These are phyloP conservation scores for Barnettozyma wickerhamii DNA, from an alignment of 805 yeast species.

Conservation along the genomic window DNA sequence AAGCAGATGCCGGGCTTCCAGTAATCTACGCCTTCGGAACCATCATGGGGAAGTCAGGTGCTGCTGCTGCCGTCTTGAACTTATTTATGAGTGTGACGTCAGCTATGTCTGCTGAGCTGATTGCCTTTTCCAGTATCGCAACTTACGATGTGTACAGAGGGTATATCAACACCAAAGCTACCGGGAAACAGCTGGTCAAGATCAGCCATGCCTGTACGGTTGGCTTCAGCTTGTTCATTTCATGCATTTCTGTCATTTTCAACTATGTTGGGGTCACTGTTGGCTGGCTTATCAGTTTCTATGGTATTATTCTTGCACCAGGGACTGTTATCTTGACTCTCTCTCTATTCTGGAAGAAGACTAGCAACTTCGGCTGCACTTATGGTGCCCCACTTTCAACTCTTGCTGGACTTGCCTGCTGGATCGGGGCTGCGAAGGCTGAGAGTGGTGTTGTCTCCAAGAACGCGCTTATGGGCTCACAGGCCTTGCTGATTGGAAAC, in stretches of 20 bases:
- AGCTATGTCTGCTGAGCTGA: constrained; percentile 82
- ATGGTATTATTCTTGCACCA: constrained; percentile 37
- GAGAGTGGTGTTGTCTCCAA: constrained; percentile 20
- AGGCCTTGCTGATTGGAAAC: constrained; percentile 21
- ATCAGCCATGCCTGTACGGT: constrained; percentile 32
- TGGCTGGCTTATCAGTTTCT: constrained; percentile 36
- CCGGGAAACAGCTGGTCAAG: constrained; percentile 42
- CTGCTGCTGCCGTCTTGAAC: constrained; percentile 44
- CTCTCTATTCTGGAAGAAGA: constrained; percentile 30
- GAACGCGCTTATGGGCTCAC: constrained; percentile 14
- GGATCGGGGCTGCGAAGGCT: constrained; percentile 23
- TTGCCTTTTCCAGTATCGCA: constrained; percentile 67
- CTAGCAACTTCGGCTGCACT: constrained; percentile 16
- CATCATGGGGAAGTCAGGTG: constrained; percentile 75
- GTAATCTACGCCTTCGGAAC: constrained; percentile 56
- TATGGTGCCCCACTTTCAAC: constrained; percentile 26
- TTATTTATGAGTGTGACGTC: constrained; percentile 86
- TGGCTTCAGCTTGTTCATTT: constrained; percentile 38
- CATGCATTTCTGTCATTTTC: constrained; percentile 34
- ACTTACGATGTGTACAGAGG: constrained; percentile 79
- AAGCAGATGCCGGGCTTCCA: constrained; percentile 54
- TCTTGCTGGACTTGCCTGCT: constrained; percentile 21
- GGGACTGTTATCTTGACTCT: constrained; percentile 31
- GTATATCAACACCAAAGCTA: constrained; percentile 70
- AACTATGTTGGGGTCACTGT: constrained; percentile 38